These are phyloP conservation scores for Zygosaccharomyces kombuchaensis DNA, from an alignment of 805 yeast species.

Conservation along the genomic window DNA sequence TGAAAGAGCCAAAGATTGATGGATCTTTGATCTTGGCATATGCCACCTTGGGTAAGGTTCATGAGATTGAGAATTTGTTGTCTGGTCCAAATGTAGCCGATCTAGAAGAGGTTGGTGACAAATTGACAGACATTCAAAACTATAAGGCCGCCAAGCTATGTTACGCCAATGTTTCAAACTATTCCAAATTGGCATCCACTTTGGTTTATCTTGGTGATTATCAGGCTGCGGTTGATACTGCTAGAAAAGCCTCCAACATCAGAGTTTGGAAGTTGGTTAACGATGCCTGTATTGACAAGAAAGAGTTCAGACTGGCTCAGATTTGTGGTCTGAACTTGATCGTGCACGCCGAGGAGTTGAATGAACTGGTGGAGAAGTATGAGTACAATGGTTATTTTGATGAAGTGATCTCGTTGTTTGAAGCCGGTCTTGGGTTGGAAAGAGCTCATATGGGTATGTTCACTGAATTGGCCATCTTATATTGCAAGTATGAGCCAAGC, in stretches of 20 bases:
- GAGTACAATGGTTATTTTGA: slow-evolving; percentile 88
- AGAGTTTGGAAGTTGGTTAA: slow-evolving; percentile 97
- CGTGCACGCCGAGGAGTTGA: slow-evolving; percentile 95
- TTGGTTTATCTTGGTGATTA: slow-evolving; percentile 87
- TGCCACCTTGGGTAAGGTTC: slow-evolving; percentile 69
- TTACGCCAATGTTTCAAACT: slow-evolving; percentile 81
- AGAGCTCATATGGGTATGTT: slow-evolving; percentile 99
- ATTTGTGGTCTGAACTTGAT: slow-evolving; percentile 97
- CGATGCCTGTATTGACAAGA: slow-evolving; percentile 91
- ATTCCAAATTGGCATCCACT: slow-evolving; percentile 95
- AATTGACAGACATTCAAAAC: slow-evolving; percentile 70
- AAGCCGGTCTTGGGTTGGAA: slow-evolving; percentile 92
- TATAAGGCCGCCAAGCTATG: slow-evolving; percentile 91
- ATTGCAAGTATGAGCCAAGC: slow-evolving; percentile 85
- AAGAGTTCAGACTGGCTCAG: slow-evolving; percentile 95
- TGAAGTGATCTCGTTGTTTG: slow-evolving; percentile 87
- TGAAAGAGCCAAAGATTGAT: slow-evolving; percentile 89
- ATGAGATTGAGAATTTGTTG: slow-evolving; percentile 80
- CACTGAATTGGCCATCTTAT: slow-evolving; percentile 88
- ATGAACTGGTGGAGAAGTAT: slow-evolving; percentile 80
- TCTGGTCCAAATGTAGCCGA: slow-evolving; percentile 90
- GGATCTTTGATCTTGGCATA: slow-evolving; percentile 85
- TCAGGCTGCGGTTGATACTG: slow-evolving; percentile 97
- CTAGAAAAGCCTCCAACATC: slow-evolving; percentile 92
- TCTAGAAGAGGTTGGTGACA: slow-evolving; percentile 87